Conservation (phyloP, 139 green algal genomes). For the Ostreobium quekettii region DNA sequence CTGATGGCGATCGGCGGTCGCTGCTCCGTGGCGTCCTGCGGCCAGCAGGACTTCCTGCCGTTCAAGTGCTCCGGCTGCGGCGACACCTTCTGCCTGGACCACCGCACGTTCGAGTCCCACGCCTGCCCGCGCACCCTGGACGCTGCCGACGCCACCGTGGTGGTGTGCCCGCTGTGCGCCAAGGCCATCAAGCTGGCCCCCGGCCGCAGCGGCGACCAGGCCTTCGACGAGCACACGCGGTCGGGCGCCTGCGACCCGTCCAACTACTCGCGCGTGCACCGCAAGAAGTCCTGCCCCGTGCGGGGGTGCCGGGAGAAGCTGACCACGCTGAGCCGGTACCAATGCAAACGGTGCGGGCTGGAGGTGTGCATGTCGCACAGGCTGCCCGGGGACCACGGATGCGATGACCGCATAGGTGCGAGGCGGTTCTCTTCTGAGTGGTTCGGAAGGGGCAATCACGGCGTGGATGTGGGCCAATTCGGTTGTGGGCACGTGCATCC, state of each 20-base stretch:
- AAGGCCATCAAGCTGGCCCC: slow-evolving; percentile 27
- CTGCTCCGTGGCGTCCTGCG: slow-evolving; percentile 43
- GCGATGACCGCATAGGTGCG: slow-evolving; percentile 26
- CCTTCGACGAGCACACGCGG: slow-evolving; percentile 35
- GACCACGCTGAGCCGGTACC: slow-evolving; percentile 54
- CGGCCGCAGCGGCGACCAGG: slow-evolving; percentile 36
- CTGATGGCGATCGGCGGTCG: slow-evolving; percentile 31
- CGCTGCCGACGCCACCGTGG: too few relatives aligned
- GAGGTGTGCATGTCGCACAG: slow-evolving; percentile 64
- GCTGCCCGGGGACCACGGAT: slow-evolving; percentile 50
- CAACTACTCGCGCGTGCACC: slow-evolving; percentile 63
- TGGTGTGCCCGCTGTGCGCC: slow-evolving; percentile 70
- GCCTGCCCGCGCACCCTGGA: slow-evolving; percentile 29
- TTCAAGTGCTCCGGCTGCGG: slow-evolving; percentile 57
- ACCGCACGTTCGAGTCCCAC: slow-evolving; percentile 46
- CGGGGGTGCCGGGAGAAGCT: slow-evolving; percentile 59
- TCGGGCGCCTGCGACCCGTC: slow-evolving; percentile 46
- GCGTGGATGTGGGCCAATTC: not conserved
- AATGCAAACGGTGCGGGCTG: slow-evolving; percentile 43
- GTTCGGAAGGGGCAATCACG: not conserved
- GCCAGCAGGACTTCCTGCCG: slow-evolving; percentile 65
- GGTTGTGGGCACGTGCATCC: not conserved
- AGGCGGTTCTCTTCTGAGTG: not conserved
- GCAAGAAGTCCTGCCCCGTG: slow-evolving; percentile 48
- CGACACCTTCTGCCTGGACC: slow-evolving; percentile 53